Evolutionary conservation across 768 basidiomycete genomes (phyloP).

Genomic region (Pholiota microspora): DNA sequence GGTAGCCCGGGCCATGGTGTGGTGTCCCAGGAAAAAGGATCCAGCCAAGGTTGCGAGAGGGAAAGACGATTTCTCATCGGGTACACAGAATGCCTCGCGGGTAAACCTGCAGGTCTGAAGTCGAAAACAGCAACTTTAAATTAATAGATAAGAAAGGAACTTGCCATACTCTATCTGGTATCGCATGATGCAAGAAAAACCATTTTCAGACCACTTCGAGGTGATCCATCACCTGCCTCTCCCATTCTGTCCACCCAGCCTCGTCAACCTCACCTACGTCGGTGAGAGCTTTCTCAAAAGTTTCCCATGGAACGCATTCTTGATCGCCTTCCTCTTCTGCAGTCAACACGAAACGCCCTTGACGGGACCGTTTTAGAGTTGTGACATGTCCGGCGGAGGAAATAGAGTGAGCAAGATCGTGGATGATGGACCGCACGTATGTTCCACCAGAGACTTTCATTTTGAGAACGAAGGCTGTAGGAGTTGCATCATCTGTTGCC

Average conservation of each 20-base stretch:
- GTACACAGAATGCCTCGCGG: too few species aligned
- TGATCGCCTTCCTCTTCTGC: slow-evolving; percentile 48
- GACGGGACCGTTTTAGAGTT: slow-evolving; percentile 82
- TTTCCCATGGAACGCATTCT: slow-evolving; percentile 71
- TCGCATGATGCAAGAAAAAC: not conserved
- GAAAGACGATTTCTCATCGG: too few species aligned
- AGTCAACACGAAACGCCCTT: slow-evolving; percentile 73
- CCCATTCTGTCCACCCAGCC: slow-evolving; percentile 79
- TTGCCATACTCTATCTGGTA: not conserved
- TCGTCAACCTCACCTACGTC: slow-evolving; percentile 55
- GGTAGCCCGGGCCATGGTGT: not conserved
- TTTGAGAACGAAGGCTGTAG: slow-evolving; percentile 79
- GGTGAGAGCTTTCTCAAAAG: slow-evolving; percentile 60
- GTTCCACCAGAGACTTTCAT: slow-evolving; percentile 98
- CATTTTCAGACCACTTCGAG: slow-evolving; percentile 52
- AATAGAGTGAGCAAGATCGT: slow-evolving; percentile 84
- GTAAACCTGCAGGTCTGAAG: not conserved
- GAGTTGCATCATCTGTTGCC: slow-evolving; percentile 33
- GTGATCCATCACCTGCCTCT: slow-evolving; percentile 69
- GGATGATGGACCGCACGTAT: slow-evolving; percentile 93
- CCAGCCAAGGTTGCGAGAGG: not conserved
- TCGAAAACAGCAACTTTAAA: not conserved
- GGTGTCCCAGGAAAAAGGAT: not conserved
- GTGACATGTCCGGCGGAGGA: slow-evolving; percentile 94
- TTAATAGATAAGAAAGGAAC: not conserved